Conservation (phyloP, 768 basidiomycete species). For the Exsudoporus frostii region DNA sequence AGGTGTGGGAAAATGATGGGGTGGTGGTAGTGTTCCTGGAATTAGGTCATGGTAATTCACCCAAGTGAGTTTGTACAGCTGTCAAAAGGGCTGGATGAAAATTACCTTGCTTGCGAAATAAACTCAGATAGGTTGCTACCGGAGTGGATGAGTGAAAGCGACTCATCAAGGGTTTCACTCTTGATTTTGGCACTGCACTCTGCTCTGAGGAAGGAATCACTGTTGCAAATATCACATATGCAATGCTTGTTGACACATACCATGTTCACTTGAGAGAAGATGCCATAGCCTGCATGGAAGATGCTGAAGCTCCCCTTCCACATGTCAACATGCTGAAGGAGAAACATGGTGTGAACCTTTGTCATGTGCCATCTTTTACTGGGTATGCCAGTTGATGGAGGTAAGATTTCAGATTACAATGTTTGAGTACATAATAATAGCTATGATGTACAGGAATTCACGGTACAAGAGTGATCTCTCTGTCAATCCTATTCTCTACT, state of each 20-base stretch:
- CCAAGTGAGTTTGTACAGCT: no score
- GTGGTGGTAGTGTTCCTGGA: no score
- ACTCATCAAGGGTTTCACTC: no score
- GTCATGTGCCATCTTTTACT: slow-evolving; percentile 43
- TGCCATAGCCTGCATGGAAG: slow-evolving; percentile 33
- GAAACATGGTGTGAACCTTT: slow-evolving; percentile 22
- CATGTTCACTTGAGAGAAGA: slow-evolving; percentile 11
- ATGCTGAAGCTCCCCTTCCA: slow-evolving; percentile 30
- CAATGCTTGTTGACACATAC: slow-evolving; percentile 31
- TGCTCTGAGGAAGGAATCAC: background rate
- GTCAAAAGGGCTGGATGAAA: no score
- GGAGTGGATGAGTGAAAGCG: no score
- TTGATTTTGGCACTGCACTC: slow-evolving; percentile 21
- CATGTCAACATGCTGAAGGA: slow-evolving; percentile 13
- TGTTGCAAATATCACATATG: slow-evolving; percentile 24
- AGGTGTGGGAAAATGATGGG: no score
- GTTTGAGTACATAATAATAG: background rate
- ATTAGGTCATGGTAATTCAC: no score
- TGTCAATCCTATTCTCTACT: slow-evolving; percentile 16
- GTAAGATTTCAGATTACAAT: slow-evolving; percentile 18
- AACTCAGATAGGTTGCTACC: no score
- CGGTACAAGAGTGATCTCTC: slow-evolving; percentile 21
- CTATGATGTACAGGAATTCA: slow-evolving; percentile 15
- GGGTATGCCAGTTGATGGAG: slow-evolving; percentile 41
- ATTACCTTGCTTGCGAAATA: no score